Base-by-base conservation (phyloP, 306 rosid genomes). In the Mimosa bimucronata region DNA sequence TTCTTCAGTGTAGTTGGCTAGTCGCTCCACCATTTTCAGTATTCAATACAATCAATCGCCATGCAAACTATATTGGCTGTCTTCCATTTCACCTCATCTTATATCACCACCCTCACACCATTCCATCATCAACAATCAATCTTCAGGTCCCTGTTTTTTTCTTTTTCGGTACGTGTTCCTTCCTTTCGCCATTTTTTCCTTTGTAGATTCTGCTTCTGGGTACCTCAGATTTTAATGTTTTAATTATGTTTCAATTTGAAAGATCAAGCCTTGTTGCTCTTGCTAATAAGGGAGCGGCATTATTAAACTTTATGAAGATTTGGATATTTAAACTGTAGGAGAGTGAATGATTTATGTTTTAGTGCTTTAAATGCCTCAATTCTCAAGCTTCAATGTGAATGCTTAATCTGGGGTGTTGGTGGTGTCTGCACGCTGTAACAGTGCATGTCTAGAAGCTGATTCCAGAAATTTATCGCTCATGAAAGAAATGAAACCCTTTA, bases 1-100 rank as follows among this genome's bases (percentile, higher is more conserved):
- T 64, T 69, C 83, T 83, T 90, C 91, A 73, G 21, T 80, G 81
- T 85, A 66, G 92, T 86, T 90, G 86, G 74, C 65, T 73, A 78
- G 93, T 92, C 91, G 73, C 58, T 45, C 12, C 71, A 68, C 60
- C 52, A 77, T 67, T n/a, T 67, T 6, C 12, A 64, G 42, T 28
- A 60, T 28, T 53, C 29, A 31, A 53, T 48, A 65, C 10, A 55
- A 81, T 50, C 66, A 41, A 66, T 81, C 60, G 60, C 80, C 52
- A 52, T 80, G 41, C 76, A 67, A 66, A 75, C 80, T 74, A 66
- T 74, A 66, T 83, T 83, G 53, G 10, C 58, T 81, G 77, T 76
- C 80, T 89, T 85, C 15, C 88, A 80, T 83, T 86, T 34, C 44
- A 77, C 82, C 79, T 65, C 55, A 77, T 84, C 88, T 86, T 84